Evolutionary conservation across 1,284 basidiomycete genomes (phyloP), one percentile per base, ranked within the genome.

Genomic region (Ganoderma multipileum): DNA sequence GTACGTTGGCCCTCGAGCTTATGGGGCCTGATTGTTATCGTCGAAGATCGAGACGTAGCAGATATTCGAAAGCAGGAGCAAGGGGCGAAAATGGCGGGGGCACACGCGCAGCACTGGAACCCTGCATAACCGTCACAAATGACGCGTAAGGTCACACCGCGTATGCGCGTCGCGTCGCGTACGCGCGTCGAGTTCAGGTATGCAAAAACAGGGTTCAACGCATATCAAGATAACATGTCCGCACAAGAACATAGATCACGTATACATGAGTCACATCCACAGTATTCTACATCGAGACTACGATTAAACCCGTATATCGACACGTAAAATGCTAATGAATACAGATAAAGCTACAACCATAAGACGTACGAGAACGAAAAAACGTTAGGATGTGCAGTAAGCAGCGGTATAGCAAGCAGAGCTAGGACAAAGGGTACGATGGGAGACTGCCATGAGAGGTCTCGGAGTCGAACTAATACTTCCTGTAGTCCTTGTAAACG

Each of bases 401-500:
- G 44, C 42, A 38, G 28, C 8, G 16, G 18, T 50, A n/a, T 54
- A 58, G 33, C 55, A 58, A 23, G 20, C 4, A 18, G 8, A 30
- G 8, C 1, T 12, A 20, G 20, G n/a, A 58, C 33, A 36, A 42
- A 50, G 18, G 16, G 12, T 18, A 41, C 36, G 26, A 33, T 36
- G 44, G 0, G 39, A 38, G 42, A 30, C 61, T 12, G 38, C 26
- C 18, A 18, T 30, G 0, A 18, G 61, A 47, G 7, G 69, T 57
- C 20, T 68, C 44, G 5, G 54, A 26, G 58, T 73, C 69, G n/a
- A n/a, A 73, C 65, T 73, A 71, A 6, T 71, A 39, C 66, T 73
- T 72, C 7, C 72, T 76, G 62, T 76, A 76, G 58, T 76, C 75
- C 65, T 76, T 76, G 68, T 33, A 68, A 4, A 67, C 66, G 39